Evolutionary conservation across 306 rosid genomes (phyloP).

Genomic region (Morella rubra): DNA sequence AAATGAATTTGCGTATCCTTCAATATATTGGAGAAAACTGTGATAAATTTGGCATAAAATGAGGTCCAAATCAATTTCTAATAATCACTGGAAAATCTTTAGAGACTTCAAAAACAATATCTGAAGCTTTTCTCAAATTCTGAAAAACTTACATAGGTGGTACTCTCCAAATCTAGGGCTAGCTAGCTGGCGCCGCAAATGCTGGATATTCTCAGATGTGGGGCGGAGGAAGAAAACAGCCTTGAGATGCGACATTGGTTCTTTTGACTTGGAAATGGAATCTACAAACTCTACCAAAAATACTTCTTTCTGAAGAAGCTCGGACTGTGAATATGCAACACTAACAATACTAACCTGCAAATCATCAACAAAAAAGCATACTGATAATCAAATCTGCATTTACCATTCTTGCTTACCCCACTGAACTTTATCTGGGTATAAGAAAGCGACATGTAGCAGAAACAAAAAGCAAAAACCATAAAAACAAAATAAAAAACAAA

Average conservation of each 20-base stretch:
- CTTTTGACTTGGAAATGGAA: constrained; percentile 73
- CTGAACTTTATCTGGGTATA: background rate
- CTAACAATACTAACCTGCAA: constrained; percentile 86
- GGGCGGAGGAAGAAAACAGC: constrained; percentile 89
- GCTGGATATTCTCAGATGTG: constrained; percentile 78
- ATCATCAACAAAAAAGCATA: constrained; percentile 12
- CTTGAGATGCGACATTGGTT: constrained; percentile 92
- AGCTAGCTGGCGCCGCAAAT: constrained; percentile 72
- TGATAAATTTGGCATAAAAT: constrained; percentile 48
- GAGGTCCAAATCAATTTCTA: constrained; percentile 41
- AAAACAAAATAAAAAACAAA: background rate
- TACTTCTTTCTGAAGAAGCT: constrained; percentile 89
- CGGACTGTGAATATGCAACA: constrained; percentile 90
- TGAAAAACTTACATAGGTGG: constrained; percentile 71
- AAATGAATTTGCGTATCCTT: constrained; percentile 88
- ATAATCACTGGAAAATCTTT: constrained; percentile 17
- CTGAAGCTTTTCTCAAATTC: constrained; percentile 9
- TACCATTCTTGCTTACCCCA: constrained; percentile 6
- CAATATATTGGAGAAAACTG: constrained; percentile 98
- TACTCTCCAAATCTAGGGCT: constrained; percentile 93
- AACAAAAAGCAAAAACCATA: background rate
- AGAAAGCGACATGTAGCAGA: background rate
- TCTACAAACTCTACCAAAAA: constrained; percentile 90
- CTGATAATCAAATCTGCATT: constrained; percentile 19
- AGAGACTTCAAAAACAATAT: constrained; percentile 28